phyloP scores from a whole-genome alignment of 1,284 basidiomycete genomes.

The Malassezia yamatoensis region DNA sequence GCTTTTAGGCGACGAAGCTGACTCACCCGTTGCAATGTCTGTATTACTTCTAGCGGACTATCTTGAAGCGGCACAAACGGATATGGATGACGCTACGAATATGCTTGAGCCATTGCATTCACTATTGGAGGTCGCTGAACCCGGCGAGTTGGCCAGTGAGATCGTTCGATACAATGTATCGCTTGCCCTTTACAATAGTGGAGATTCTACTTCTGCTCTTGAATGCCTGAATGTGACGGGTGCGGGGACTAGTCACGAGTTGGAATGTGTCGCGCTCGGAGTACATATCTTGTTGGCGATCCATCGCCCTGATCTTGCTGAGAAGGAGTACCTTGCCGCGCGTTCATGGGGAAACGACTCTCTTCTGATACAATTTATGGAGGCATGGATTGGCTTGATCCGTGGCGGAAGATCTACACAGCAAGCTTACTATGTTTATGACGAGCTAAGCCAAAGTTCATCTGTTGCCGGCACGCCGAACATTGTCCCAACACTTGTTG shows the following conservation, averaged over 20 bases:
- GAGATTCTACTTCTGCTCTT: conserved; percentile 36
- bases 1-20: conserved; percentile 20
- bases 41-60: conserved; percentile 33
- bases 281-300: conserved; percentile 45
- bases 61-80: conserved; percentile 21
- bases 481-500: conserved; percentile 26
- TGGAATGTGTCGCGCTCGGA: conserved; percentile 42
- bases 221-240: conserved; percentile 31
- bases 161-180: conserved; percentile 26
- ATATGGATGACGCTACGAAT: conserved; percentile 11
- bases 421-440: conserved; percentile 47
- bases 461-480: conserved; percentile 20
- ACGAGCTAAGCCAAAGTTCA: conserved; percentile 43
- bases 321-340: conserved; percentile 39
- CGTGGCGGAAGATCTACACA: conserved; percentile 39
- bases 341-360: conserved; percentile 42
- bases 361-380: conserved; percentile 42
- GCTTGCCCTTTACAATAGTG: conserved; percentile 29
- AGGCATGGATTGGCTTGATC: conserved; percentile 42
- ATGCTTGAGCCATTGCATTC: conserved; percentile 33
- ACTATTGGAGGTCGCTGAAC: conserved; percentile 38
- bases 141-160: conserved; percentile 25
- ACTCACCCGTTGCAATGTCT: conserved; percentile 19
- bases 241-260: conserved; percentile 21
- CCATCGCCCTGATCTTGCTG: conserved; percentile 39